Evolutionary conservation across 805 yeast species (phyloP).

Genomic region (Saccharomyces jurei): DNA sequence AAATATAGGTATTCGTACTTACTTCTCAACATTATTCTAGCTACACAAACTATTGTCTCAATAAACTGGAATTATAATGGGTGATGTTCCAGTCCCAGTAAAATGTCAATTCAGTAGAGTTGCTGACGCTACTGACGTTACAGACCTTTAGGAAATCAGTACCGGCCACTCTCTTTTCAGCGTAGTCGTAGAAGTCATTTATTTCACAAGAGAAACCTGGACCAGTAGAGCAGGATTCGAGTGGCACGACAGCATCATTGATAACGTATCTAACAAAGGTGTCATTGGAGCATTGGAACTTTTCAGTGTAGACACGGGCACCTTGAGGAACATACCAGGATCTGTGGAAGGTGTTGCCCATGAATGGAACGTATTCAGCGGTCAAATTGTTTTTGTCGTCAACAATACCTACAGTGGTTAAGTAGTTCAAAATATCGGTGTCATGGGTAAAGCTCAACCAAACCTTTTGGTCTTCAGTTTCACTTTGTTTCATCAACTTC

Average conservation of each 20-base stretch:
- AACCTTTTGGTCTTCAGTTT: constrained; percentile 44
- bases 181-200: constrained; percentile 28
- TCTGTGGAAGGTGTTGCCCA: constrained; percentile 38
- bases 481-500: constrained; percentile 39
- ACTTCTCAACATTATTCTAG: not conserved
- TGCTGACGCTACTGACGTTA: constrained; percentile 13
- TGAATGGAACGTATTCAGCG: constrained; percentile 37
- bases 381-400: constrained; percentile 34
- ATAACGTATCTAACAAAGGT: constrained; percentile 41
- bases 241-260: constrained; percentile 49
- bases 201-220: constrained; percentile 46
- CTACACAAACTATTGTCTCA: not conserved
- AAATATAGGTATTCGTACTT: not conserved
- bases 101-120: constrained; percentile 17
- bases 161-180: constrained; percentile 27
- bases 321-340: constrained; percentile 52
- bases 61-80: not conserved
- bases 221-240: constrained; percentile 41
- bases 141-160: constrained; percentile 30
- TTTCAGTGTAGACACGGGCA: constrained; percentile 44
- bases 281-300: constrained; percentile 35
- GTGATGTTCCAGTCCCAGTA: constrained; percentile 9
- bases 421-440: constrained; percentile 42
- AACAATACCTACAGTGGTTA: constrained; percentile 56
- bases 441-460: constrained; percentile 53